phyloP scores from a whole-genome alignment of 1,284 basidiomycete species.

The Ceratobasidium sp. region DNA sequence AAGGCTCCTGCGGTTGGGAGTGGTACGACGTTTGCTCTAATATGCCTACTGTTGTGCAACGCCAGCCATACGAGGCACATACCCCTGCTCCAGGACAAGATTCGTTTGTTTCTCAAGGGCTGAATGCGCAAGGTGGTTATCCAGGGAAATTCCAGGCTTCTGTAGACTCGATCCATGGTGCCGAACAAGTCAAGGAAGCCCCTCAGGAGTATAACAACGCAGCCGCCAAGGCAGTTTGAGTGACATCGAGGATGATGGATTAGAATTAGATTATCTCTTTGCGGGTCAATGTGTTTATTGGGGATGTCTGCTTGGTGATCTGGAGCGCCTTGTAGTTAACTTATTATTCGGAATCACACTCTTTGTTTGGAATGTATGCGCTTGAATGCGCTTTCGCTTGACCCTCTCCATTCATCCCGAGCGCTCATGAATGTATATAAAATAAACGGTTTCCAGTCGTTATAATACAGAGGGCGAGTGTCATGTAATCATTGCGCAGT shows the following conservation, averaged over 20 bases:
- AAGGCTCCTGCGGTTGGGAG: background rate
- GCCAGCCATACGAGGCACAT: background rate
- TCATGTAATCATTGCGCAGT: slow-evolving; percentile 50
- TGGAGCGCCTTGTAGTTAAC: too few relatives aligned
- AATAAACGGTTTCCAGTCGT: background rate
- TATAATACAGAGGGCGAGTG: slow-evolving; percentile 19
- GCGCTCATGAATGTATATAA: background rate
- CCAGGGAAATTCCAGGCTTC: background rate
- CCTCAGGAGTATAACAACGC: background rate
- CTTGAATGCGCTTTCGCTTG: background rate
- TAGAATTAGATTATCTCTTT: too few relatives aligned
- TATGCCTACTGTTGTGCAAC: slow-evolving; percentile 38
- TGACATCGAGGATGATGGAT: too few relatives aligned
- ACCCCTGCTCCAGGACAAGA: background rate
- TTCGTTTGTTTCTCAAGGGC: background rate
- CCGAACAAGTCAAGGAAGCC: background rate
- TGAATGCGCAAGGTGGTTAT: background rate
- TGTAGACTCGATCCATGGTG: background rate
- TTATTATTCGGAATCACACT: background rate
- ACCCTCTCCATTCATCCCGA: background rate
- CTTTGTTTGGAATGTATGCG: background rate
- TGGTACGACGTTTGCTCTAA: slow-evolving; percentile 43
- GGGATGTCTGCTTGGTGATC: too few relatives aligned
- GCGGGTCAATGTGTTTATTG: too few relatives aligned
- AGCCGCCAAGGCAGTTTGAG: background rate